Evolutionary conservation across 169 alveolate species (phyloP).

Genomic region (Amoebophrya sp.): DNA sequence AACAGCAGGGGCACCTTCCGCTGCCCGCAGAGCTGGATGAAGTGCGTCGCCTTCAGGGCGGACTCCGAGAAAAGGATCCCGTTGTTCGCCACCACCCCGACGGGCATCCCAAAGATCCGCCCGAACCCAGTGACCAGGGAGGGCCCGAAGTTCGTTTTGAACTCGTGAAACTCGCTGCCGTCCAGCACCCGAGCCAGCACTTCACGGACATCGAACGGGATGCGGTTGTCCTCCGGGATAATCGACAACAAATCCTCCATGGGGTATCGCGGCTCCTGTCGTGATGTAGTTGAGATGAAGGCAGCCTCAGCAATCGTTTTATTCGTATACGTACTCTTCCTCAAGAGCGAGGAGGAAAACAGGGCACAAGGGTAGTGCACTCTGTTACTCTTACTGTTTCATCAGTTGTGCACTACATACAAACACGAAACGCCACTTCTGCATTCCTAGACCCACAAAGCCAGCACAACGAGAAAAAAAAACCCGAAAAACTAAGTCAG

Average conservation of each 20-base stretch:
- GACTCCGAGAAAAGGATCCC: slow-evolving; percentile 73
- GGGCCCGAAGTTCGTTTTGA: neutral
- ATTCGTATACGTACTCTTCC: too few relatives aligned
- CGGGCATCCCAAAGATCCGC: neutral
- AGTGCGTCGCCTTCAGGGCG: slow-evolving; percentile 76
- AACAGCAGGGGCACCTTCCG: slow-evolving; percentile 66
- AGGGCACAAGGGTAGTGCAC: too few relatives aligned
- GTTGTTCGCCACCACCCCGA: slow-evolving; percentile 65
- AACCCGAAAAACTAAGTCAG: too few relatives aligned
- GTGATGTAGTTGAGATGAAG: too few relatives aligned
- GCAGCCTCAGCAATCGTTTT: too few relatives aligned
- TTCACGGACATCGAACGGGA: neutral
- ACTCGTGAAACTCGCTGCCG: neutral
- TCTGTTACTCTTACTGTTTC: too few relatives aligned
- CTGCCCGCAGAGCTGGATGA: slow-evolving; percentile 68
- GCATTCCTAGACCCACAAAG: too few relatives aligned
- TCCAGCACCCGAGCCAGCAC: neutral
- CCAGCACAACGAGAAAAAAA: too few relatives aligned
- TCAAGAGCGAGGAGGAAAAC: too few relatives aligned
- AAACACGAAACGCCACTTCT: too few relatives aligned
- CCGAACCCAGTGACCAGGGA: neutral
- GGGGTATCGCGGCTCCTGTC: neutral
- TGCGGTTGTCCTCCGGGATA: neutral
- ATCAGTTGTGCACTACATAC: too few relatives aligned
- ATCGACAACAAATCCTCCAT: neutral